Evolutionary conservation across 371 early-diverging fungal genomes (phyloP).

Genomic region (Lichtheimia ornata): DNA sequence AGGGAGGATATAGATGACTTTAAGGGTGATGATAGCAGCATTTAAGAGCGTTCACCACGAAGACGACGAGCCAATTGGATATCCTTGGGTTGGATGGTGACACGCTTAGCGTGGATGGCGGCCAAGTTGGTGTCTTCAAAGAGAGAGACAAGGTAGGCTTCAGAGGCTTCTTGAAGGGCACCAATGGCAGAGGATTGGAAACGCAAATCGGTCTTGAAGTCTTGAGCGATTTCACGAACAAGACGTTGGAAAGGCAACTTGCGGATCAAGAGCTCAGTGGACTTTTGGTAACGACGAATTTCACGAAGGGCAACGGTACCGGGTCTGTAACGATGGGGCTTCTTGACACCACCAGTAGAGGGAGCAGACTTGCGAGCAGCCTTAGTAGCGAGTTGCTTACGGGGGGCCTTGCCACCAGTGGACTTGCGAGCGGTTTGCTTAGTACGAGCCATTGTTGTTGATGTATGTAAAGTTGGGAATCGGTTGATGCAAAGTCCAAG

Average conservation of each 20-base stretch:
- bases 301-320: conserved; percentile 95
- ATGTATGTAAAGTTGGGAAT: background rate
- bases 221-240: conserved; percentile 95
- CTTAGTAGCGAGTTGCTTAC: conserved; percentile 98
- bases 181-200: conserved; percentile 98
- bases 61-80: conserved; percentile 95
- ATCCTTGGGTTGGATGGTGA: conserved; percentile 98
- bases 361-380: conserved; percentile 69
- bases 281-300: conserved; percentile 98
- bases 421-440: conserved; percentile 99
- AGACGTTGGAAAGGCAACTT: conserved; percentile 99
- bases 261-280: conserved; percentile 97
- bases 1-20: too few relatives aligned
- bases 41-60: conserved; percentile 83
- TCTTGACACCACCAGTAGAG: conserved; percentile 67
- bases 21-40: background rate
- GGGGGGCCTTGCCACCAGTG: conserved; percentile 98
- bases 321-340: conserved; percentile 87
- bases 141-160: conserved; percentile 94
- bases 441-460: conserved; percentile 87
- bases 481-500: too few relatives aligned
- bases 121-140: conserved; percentile 99
- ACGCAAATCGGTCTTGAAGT: conserved; percentile 97
- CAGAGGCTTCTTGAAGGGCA: conserved; percentile 98
- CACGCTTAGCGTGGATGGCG: conserved; percentile 99